phyloP scores from a whole-genome alignment of 495 filamentous ascomycete genomes.

The Filosporella fistucella region DNA sequence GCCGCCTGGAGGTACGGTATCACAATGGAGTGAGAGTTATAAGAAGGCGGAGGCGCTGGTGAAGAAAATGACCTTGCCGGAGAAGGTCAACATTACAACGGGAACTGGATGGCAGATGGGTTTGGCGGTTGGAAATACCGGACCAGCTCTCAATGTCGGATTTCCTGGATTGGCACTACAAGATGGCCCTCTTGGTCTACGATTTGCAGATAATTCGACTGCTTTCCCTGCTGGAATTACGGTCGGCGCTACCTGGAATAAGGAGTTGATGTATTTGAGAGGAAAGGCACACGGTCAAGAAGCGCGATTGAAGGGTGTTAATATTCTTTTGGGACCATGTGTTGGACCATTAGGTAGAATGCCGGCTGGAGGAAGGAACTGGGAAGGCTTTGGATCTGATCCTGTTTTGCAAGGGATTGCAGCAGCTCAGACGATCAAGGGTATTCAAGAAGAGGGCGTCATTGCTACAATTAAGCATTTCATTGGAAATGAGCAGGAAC shows the following conservation, averaged over 20 bases:
- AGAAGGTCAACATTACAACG: conserved; percentile 94
- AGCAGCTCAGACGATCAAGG: conserved; percentile 59
- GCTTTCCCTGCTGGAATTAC: conserved; percentile 84
- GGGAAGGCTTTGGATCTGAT: conserved; percentile 83
- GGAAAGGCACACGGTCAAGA: conserved; percentile 67
- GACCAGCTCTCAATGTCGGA: conserved; percentile 58
- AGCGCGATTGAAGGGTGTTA: conserved; percentile 67
- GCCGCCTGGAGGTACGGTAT: conserved; percentile 72
- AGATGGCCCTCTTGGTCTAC: conserved; percentile 81
- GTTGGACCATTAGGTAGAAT: conserved; percentile 77
- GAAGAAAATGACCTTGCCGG: conserved; percentile 73
- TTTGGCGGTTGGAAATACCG: conserved; percentile 87
- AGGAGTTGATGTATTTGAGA: conserved; percentile 66
- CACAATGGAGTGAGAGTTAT: conserved; percentile 74
- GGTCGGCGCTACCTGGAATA: conserved; percentile 83
- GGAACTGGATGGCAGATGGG: conserved; percentile 91
- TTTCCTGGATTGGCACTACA: conserved; percentile 89
- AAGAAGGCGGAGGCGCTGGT: conserved; percentile 77
- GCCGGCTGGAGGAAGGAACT: conserved; percentile 85
- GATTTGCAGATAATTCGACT: conserved; percentile 71
- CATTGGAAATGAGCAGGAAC: conserved; percentile 83
- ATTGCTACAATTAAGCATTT: conserved; percentile 85
- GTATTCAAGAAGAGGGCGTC: conserved; percentile 76
- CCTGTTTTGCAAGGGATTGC: conserved; percentile 70
- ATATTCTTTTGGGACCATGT: conserved; percentile 69